Evolutionary conservation across 805 yeast genomes (phyloP).

Genomic region (Gaillardinia entomophila): DNA sequence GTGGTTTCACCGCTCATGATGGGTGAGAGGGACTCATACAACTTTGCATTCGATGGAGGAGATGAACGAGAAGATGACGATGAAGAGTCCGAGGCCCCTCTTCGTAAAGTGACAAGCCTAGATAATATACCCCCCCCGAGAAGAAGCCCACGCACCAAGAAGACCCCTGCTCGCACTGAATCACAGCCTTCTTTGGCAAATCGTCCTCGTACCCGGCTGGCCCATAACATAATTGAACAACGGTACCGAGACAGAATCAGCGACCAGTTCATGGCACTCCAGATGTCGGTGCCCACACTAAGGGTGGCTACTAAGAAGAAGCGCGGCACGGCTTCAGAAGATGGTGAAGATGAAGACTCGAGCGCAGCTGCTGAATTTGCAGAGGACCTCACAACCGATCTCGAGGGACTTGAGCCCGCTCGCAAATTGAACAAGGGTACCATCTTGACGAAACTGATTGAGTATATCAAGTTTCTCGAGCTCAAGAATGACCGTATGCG

Average conservation of each 20-base stretch:
- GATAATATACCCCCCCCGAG: too few relatives aligned
- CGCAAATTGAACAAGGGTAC: conserved; percentile 73
- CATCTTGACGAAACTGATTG: conserved; percentile 71
- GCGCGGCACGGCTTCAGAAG: conserved; percentile 1
- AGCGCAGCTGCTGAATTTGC: neutral
- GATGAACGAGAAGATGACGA: neutral
- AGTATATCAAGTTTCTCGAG: conserved; percentile 71
- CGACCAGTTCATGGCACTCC: conserved; percentile 34
- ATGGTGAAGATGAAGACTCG: conserved; percentile 5
- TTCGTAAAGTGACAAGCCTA: neutral
- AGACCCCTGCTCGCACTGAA: too few relatives aligned
- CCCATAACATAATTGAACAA: conserved; percentile 40
- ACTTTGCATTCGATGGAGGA: neutral
- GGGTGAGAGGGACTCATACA: neutral
- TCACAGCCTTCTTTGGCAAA: conserved; percentile 3
- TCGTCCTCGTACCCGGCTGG: conserved; percentile 21
- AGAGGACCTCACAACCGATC: conserved; percentile 21
- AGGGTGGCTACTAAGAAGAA: conserved; percentile 22
- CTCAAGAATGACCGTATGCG: conserved; percentile 45
- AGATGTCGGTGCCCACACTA: conserved; percentile 34
- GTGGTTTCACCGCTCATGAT: too few relatives aligned
- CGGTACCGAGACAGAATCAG: conserved; percentile 39
- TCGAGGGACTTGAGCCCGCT: conserved; percentile 76
- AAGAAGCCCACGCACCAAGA: too few relatives aligned
- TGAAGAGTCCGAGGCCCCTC: neutral